Evolutionary conservation across 106 monocot genomes (phyloP), one percentile per base, ranked within the genome.

Genomic region (Dendrobium officinale): DNA sequence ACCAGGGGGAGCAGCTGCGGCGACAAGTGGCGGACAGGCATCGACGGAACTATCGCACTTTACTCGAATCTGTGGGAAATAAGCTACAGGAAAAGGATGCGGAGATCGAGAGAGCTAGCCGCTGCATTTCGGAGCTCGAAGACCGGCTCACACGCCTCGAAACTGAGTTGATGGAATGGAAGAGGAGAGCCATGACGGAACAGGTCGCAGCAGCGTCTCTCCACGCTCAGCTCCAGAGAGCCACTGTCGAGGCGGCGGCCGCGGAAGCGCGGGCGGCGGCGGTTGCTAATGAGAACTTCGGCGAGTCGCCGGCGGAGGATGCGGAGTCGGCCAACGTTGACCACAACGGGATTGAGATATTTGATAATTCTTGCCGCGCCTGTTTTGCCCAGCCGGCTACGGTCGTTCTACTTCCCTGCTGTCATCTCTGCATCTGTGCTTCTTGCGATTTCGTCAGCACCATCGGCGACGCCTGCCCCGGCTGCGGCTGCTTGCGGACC

Each of bases 1-100:
- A 67, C 17, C 86, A 97, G 99, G 79, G 80, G 54, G 95, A 99
- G 83, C 88, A 90, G n/a, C 87, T 99, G 75, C 85, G 93, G 80
- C 88, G 83, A 54, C 77, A 81, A 41, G n/a, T 95, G 64, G 89
- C 84, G 45, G 90, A 99, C 42, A 80, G 31, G 17, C 55, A 49
- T 76, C 85, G 75, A 77, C 80, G 81, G 55, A 88, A 93, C 77
- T 85, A 90, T 80, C 84, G 77, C 20, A 77, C 85, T 15, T 79
- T 95, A 77, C 82, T 95, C 16, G 86, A 83, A 44, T 9, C 87
- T 11, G 87, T 90, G 2, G 70, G 86, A 4, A 68, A 86, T 24
- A 74, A 83, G 37, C 55, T 99, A 17, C 29, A 83, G 16, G 95
- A 95, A 82, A 93, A 90, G 82, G 90, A 93, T 44, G 73, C 85